Evolutionary conservation across 306 rosid genomes (phyloP).

Genomic region (Trichosanthes truncata): DNA sequence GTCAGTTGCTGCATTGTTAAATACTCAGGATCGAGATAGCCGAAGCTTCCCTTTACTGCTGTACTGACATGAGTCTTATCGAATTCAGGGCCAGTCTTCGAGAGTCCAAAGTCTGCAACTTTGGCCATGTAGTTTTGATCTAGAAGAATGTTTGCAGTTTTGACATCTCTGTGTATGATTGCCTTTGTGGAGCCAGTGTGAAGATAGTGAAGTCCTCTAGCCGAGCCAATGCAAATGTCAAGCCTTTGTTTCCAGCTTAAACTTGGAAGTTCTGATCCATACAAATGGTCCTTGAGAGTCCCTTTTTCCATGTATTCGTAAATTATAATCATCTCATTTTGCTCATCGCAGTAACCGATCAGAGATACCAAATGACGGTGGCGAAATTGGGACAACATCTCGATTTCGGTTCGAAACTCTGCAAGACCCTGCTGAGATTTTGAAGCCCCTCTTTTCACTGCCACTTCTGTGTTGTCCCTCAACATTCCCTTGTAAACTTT

Average conservation of each 20-base stretch:
- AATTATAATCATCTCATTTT: conserved; percentile 49
- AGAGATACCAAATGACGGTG: conserved; percentile 65
- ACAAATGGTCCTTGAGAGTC: conserved; percentile 42
- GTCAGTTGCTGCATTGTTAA: conserved; percentile 48
- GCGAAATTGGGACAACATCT: conserved; percentile 59
- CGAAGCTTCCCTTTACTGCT: conserved; percentile 65
- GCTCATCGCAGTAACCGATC: conserved; percentile 59
- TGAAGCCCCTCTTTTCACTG: conserved; percentile 48
- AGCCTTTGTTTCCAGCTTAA: conserved; percentile 58
- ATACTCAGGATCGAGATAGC: conserved; percentile 76
- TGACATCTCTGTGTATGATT: conserved; percentile 67
- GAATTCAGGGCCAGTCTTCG: conserved; percentile 54
- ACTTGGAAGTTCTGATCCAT: conserved; percentile 32
- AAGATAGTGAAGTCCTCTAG: conserved; percentile 68
- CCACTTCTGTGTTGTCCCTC: conserved; percentile 45
- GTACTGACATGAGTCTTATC: conserved; percentile 58
- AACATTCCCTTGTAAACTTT: conserved; percentile 59
- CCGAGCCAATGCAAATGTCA: conserved; percentile 68
- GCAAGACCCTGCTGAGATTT: conserved; percentile 47
- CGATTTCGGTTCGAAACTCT: conserved; percentile 61
- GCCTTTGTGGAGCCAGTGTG: conserved; percentile 58
- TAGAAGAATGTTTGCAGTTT: conserved; percentile 62
- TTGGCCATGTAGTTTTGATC: conserved; percentile 52
- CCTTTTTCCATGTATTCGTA: conserved; percentile 65
- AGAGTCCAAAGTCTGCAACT: conserved; percentile 68